phyloP scores from a whole-genome alignment of 164 flowering plant species.

The Umbilicus rupestris region DNA sequence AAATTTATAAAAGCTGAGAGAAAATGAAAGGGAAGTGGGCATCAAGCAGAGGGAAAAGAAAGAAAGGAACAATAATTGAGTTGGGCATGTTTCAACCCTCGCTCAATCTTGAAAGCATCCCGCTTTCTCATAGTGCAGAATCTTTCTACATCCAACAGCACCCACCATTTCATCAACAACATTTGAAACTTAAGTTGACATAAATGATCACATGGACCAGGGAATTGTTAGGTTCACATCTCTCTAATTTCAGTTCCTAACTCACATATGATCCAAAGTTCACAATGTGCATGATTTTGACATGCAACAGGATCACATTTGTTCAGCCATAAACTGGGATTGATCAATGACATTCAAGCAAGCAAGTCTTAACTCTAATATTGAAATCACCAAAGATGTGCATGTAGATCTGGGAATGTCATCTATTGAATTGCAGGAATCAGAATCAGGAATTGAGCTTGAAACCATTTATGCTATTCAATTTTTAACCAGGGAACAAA shows the following conservation, averaged over 20 bases:
- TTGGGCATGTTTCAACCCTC: not conserved
- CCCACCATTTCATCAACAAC: not conserved
- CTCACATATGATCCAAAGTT: not conserved
- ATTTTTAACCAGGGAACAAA: not conserved
- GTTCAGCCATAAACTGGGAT: not conserved
- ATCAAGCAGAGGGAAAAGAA: not conserved
- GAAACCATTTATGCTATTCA: not conserved
- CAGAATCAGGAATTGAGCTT: not conserved
- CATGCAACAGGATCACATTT: not conserved
- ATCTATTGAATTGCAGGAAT: too few relatives aligned
- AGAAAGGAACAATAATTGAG: constrained; percentile 2
- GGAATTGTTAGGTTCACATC: constrained; percentile 3
- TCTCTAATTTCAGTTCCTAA: not conserved
- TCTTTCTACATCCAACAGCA: not conserved
- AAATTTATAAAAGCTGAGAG: not conserved
- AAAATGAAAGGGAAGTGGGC: not conserved
- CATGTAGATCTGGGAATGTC: not conserved
- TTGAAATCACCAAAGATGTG: not conserved
- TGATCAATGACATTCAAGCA: not conserved
- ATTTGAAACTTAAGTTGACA: not conserved
- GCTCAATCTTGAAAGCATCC: not conserved
- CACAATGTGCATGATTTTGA: not conserved
- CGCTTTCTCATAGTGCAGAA: not conserved
- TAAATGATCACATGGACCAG: not conserved
- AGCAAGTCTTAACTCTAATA: not conserved